Base-by-base conservation (phyloP, 2,329 filamentous ascomycete species). In the Neonectria magnoliae region DNA sequence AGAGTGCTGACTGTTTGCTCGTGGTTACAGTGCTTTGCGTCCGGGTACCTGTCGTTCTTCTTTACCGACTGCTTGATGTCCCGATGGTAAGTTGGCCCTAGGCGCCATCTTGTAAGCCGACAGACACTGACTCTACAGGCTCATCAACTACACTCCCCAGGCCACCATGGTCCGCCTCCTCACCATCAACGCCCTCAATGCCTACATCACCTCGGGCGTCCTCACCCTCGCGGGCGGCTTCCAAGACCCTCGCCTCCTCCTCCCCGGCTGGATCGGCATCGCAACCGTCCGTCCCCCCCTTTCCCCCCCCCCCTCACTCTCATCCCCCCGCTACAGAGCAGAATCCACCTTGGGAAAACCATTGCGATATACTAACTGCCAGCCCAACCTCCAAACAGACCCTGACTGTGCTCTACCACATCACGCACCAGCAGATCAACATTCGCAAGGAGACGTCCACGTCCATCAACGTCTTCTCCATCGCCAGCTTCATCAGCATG, bases 11-110 rank as follows among this genome's bases (percentile, higher is more conserved):
- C n/a, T 42, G 25, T 10, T 64, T 63, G 7, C 27, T 38, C 5
- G 29, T 29, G 14, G 7, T 29, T 62, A 10, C 73, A 93, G 91
- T 93, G 91, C 81, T 89, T 87, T 74, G 90, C 91, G 63, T 92
- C 91, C 20, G 92, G 90, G 58, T 93, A 93, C 78, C 85, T 94
- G 65, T 91, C 91, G 55, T 94, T 93, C 79, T 92, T 93, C 81
- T 94, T 94, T 76, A 92, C 91, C 62, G 92, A 94, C 80, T 93
- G 91, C 78, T 86, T 94, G 73, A 94, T 94, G 91, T 93, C 91
- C 66, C 84, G 92, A 80, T 94, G 92, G 91, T 92, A 75, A 48
- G 84, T 79, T 47, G 18, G 33, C 42, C 44, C 38, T n/a, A n/a
- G n/a, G n/a, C n/a, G n/a, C n/a, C 50, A 61, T 57, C 29, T 44